Evolutionary conservation across 2,329 filamentous ascomycete genomes (phyloP), one percentile per base, ranked within the genome.

Genomic region (Fusarium brachygibbosum): DNA sequence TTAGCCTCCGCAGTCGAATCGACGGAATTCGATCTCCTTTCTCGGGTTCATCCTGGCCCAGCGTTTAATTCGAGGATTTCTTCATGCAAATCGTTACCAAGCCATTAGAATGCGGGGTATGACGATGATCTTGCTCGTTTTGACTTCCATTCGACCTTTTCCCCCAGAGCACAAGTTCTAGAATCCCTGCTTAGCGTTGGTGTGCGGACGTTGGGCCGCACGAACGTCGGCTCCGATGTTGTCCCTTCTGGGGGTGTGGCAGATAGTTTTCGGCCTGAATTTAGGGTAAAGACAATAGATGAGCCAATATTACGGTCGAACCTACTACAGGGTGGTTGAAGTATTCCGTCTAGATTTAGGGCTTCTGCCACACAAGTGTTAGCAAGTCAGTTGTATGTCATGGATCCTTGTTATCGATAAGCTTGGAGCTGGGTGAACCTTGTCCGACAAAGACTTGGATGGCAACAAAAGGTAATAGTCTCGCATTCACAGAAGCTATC

Each of bases 81-180:
- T 8, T 29, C 21, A 1, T 38, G 17, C 14, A 5, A 16, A 28
- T 8, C 21, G 10, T 3, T 10, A 17, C 6, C 13, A 14, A 14
- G 12, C 38, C 44, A n/a, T 21, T 11, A 32, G n/a, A 58, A 32
- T 65, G 68, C 54, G 68, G 68, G 67, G 68, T 68, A 54, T 12
- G 25, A 1, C 17, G 57, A 49, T 32, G 62, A 63, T 69, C 57
- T 63, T 44, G 16, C n/a, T n/a, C 14, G n/a, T 58, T 40, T 37
- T 37, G 31, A 31, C 29, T 23, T 52, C 34, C 37, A 41, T 70
- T 70, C 14, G 42, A 41, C 32, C 34, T 58, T 51, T 44, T 68
- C 40, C 37, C 58, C 49, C 44, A 19, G 51, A 54, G 31, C 32
- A 35, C 25, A 28, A 16, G 6, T 35, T 17, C 25, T 17, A 10